Evolutionary conservation across 495 filamentous ascomycete species (phyloP), one percentile per base, ranked within the genome.

Genomic region (Aspergillus funiculosus): DNA sequence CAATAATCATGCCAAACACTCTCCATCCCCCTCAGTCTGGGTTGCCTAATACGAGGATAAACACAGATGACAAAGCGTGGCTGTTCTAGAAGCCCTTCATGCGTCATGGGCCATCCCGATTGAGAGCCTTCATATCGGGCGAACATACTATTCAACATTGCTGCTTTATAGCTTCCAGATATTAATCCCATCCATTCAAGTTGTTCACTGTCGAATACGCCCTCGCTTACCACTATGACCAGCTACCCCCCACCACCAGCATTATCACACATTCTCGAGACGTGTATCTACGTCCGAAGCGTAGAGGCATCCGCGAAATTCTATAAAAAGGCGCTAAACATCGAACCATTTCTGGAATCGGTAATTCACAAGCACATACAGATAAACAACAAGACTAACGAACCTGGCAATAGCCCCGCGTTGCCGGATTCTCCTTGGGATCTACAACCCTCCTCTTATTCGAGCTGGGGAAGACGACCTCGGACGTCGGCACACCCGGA

Each of bases 371-470:
- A 9, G 11, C 11, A 11, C 25, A 27, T 27, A 27, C 25, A 5
- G 6, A 11, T 27, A 5, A 27, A 27, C 5, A 11, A 27, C 6
- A 6, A 27, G 5, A 27, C 25, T 11, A 11, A 6, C 25, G 8
- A 3, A 30, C 14, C 28, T 30, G 14, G 14, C 28, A 3, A 4
- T 13, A 41, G 38, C 38, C 38, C 13, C 38, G 38, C n/a, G 25
- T 27, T 8, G 17, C 24, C 4, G 38, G 22, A n/a, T 41, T 41
- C 38, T 28, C 22, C 6, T 24, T 41, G 5, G 38, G 38, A 1
- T 1, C 24, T 1, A 41, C 38, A 28, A 41, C 38, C 6, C 38
- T 41, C 22, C 38, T 41, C n/a, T 14, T 41, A 6, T 41, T 41
- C 24, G n/a, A 41, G 24, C 38, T 41, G 13, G 38, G 38, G 5